phyloP scores from a whole-genome alignment of 768 basidiomycete genomes.

The Serendipita vermifera region DNA sequence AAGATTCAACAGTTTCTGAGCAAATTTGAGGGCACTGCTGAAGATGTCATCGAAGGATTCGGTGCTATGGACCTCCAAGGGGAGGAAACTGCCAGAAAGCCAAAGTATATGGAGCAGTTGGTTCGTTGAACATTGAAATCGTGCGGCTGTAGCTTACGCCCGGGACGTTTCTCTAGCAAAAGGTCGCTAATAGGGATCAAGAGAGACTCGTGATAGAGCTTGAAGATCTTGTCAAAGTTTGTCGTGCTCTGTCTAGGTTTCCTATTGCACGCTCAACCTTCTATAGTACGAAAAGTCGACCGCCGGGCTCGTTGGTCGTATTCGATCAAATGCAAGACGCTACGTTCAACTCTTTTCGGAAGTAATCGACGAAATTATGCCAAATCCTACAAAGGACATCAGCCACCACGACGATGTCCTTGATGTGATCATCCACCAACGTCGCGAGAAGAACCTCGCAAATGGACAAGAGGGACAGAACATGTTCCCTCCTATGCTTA shows the following conservation, averaged over 20 bases:
- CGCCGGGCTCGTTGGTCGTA: constrained; percentile 64
- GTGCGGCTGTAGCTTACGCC: neutral
- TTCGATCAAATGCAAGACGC: constrained; percentile 74
- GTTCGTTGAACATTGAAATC: constrained; percentile 32
- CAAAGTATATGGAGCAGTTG: constrained; percentile 76
- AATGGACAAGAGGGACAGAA: constrained; percentile 54
- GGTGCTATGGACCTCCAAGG: constrained; percentile 59
- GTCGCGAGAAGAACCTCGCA: constrained; percentile 76
- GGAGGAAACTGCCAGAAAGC: constrained; percentile 29
- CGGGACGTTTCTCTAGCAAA: constrained; percentile 44
- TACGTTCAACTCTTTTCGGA: constrained; percentile 83
- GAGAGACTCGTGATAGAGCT: constrained; percentile 80
- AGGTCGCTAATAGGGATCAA: constrained; percentile 84
- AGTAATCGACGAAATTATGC: constrained; percentile 83
- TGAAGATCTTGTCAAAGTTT: constrained; percentile 69
- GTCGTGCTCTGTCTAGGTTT: constrained; percentile 15
- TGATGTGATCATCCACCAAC: constrained; percentile 90
- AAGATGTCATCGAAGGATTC: constrained; percentile 53
- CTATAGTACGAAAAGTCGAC: constrained; percentile 54
- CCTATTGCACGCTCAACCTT: constrained; percentile 8
- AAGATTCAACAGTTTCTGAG: constrained; percentile 60
- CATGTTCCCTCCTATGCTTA: constrained; percentile 79
- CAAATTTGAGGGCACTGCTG: constrained; percentile 42
- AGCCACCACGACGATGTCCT: constrained; percentile 88
- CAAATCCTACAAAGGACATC: constrained; percentile 78